Conservation (phyloP, 2,329 filamentous ascomycete species). For the Fusarium citri region DNA sequence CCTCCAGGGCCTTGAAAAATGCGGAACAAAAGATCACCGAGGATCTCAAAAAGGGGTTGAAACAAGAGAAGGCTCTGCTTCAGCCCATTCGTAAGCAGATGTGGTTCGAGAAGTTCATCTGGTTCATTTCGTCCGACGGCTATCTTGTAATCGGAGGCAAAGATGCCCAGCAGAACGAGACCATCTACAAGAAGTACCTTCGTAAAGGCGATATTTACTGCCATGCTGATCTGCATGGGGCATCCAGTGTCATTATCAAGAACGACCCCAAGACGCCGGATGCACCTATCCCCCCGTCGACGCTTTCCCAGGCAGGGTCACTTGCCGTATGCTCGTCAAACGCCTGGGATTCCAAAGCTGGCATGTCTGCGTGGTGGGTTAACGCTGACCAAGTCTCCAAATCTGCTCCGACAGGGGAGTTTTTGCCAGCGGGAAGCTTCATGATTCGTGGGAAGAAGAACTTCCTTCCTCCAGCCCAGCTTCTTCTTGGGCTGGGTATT, state of each 20-base stretch:
- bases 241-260: slow-evolving; percentile 88
- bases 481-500: slow-evolving; percentile 87
- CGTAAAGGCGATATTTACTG: slow-evolving; percentile 92
- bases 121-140: slow-evolving; percentile 95
- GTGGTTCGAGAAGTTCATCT: slow-evolving; percentile 98
- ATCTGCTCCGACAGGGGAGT: slow-evolving; percentile 81
- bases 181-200: slow-evolving; percentile 87
- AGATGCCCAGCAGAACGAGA: slow-evolving; percentile 89
- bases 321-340: slow-evolving; percentile 85
- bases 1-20: slow-evolving; percentile 84
- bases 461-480: slow-evolving; percentile 85
- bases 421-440: slow-evolving; percentile 81
- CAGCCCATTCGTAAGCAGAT: slow-evolving; percentile 84
- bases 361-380: slow-evolving; percentile 98
- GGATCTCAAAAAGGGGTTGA: slow-evolving; percentile 87
- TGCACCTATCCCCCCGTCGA: slow-evolving; percentile 90
- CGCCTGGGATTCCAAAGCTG: slow-evolving; percentile 96
- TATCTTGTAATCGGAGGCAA: slow-evolving; percentile 92
- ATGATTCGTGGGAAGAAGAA: slow-evolving; percentile 89
- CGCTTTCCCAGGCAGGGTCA: slow-evolving; percentile 88
- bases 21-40: slow-evolving; percentile 89
- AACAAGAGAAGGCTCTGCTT: slow-evolving; percentile 90
- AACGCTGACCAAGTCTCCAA: slow-evolving; percentile 91
- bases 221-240: slow-evolving; percentile 88
- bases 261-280: slow-evolving; percentile 82